Evolutionary conservation across 1,284 basidiomycete genomes (phyloP).

Genomic region (Austroboletus niveus): DNA sequence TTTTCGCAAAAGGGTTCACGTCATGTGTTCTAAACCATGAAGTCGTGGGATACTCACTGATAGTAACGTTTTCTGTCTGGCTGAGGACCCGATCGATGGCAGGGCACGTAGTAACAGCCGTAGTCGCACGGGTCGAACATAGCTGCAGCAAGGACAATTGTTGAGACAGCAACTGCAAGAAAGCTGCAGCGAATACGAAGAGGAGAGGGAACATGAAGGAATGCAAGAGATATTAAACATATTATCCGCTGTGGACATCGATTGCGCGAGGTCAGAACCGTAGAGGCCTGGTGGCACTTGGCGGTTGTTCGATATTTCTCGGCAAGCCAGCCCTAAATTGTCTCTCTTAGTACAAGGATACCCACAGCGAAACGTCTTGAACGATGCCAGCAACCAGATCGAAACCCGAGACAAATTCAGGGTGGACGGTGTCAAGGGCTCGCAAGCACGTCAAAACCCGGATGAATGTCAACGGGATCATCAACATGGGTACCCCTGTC

Average conservation of each 20-base stretch:
- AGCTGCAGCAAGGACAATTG: neutral
- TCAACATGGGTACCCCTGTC: neutral
- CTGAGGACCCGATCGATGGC: constrained; percentile 37
- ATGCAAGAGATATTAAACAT: no score
- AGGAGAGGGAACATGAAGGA: no score
- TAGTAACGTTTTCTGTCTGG: constrained; percentile 33
- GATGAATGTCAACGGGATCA: neutral
- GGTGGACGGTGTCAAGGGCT: neutral
- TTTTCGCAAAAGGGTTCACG: constrained; percentile 49
- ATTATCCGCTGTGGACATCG: no score
- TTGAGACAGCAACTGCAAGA: no score
- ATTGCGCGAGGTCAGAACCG: no score
- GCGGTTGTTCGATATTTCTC: no score
- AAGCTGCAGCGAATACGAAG: no score
- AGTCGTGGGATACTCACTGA: constrained; percentile 33
- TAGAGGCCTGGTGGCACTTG: no score
- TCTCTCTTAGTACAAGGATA: no score
- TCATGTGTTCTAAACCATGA: constrained; percentile 56
- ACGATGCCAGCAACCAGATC: constrained; percentile 1
- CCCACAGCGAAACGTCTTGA: no score
- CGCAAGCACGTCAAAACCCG: neutral
- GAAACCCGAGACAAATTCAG: neutral
- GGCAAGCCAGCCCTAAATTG: no score
- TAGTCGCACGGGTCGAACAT: constrained; percentile 42
- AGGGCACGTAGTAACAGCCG: constrained; percentile 34